Percentiles rank a stretch among this genome's conserved stretches.
These are phyloP conservation scores for Beauveria scarabaeidicola DNA, from an alignment of 2,329 filamentous ascomycete genomes.

Conservation along the genomic window DNA sequence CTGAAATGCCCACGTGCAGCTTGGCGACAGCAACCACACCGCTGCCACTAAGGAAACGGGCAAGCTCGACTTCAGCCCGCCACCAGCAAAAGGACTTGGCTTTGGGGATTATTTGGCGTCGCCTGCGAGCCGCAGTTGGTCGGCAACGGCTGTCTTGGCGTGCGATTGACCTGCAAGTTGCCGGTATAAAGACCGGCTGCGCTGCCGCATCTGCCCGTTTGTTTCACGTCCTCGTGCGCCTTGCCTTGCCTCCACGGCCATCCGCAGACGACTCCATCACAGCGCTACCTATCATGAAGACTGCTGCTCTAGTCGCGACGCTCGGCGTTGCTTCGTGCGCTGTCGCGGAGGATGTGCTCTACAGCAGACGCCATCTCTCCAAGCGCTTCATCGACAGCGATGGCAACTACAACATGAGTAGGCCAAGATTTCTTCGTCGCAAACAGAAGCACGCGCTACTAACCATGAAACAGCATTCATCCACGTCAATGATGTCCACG, in stretches of 20 bases:
- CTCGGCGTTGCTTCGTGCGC: slow-evolving; percentile 22
- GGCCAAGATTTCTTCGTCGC: slow-evolving; percentile 9
- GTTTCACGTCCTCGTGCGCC: neutral
- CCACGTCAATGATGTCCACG: slow-evolving; percentile 62
- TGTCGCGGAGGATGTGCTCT: slow-evolving; percentile 36
- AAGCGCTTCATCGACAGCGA: slow-evolving; percentile 41
- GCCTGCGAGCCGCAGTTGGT: neutral
- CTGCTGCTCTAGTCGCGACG: slow-evolving; percentile 18
- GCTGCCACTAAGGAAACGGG: neutral
- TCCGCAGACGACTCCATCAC: neutral
- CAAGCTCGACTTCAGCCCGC: neutral
- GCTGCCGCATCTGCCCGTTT: neutral
- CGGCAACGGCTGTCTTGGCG: neutral
- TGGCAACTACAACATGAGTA: slow-evolving; percentile 46
- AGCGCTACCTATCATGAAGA: slow-evolving; percentile 13
- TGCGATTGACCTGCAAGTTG: neutral
- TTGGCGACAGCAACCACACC: neutral
- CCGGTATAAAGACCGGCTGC: neutral
- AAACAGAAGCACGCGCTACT: neutral
- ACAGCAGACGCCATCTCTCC: slow-evolving; percentile 34
- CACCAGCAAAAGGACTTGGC: neutral
- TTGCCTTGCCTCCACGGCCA: neutral
- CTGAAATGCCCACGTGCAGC: slow-evolving; percentile 3
- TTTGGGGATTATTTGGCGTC: neutral
- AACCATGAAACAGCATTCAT: slow-evolving; percentile 43